Evolutionary conservation across 106 monocot species (phyloP).

Genomic region (Allium sativum): DNA sequence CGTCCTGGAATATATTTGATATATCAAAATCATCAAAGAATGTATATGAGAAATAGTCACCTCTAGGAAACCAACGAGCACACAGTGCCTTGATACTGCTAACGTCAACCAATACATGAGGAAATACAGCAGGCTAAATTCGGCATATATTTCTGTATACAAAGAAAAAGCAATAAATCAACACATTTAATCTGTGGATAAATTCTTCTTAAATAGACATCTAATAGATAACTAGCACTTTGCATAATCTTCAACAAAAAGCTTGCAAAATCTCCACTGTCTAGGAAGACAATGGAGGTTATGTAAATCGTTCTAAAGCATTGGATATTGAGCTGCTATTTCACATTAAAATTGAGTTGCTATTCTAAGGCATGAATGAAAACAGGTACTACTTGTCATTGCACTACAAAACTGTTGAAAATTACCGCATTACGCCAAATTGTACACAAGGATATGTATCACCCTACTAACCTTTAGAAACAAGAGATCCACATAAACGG

Average conservation of each 20-base stretch:
- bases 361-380: too few species aligned
- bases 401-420: too few species aligned
- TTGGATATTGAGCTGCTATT: too few species aligned
- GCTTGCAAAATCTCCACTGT: not conserved
- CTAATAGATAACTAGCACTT: not conserved
- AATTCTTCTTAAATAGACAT: too few species aligned
- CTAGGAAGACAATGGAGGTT: not conserved
- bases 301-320: not conserved
- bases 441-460: not conserved
- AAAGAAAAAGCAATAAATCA: conserved; percentile 5
- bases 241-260: not conserved
- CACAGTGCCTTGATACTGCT: conserved; percentile 82
- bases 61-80: conserved; percentile 78
- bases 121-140: conserved; percentile 62
- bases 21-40: not conserved
- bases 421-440: not conserved
- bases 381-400: too few species aligned
- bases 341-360: too few species aligned
- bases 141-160: conserved; percentile 89
- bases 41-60: conserved; percentile 15
- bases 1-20: not conserved
- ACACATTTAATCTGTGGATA: not conserved
- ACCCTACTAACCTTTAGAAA: conserved; percentile 65
- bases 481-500: conserved; percentile 67
- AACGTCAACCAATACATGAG: conserved; percentile 90